Evolutionary conservation across 805 yeast species (phyloP), one percentile per base, ranked within the genome.

Genomic region (Saccharomycopsis malanga): DNA sequence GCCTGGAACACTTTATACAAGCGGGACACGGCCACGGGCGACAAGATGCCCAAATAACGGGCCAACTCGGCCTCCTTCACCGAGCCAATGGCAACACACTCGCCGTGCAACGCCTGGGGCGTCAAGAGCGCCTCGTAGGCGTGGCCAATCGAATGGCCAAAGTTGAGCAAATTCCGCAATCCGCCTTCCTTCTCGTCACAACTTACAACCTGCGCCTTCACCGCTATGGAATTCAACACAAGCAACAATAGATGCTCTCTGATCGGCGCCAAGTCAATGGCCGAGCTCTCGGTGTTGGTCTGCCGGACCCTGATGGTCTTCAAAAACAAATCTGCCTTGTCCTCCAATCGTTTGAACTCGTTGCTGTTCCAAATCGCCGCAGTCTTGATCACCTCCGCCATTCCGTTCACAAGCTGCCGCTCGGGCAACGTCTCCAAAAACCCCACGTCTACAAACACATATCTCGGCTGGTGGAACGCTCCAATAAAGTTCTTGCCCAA

Each of bases 11-110:
- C 84, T 58, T 87, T 86, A 24, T 86, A 67, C 47, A 93, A 69
- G 59, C 98, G 77, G 2, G 97, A 89, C 21, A 93, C 98, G 2
- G 95, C 96, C 2, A 87, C 91, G 3, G 98, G 93, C 1, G 94
- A 77, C 54, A 93, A 69, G 45, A 87, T 76, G 21, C 97, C 97
- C 58, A 86, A 71, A 64, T 87, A 87, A 60, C 98, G 78, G n/a
- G 96, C 75, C 54, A 93, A 73, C 65, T 93, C 98, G 3, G 98
- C 98, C 65, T 93, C 98, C 58, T 81, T 76, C 29, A 93, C 81
- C 76, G 88, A 84, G 54, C 98, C 98, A 52, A 93, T 76, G n/a
- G 98, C 75, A n/a, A 93, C 98, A 74, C 98, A 93, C 67, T 93
- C 98, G 51, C 98, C 98, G 60, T 93, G 98, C 39, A 93, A 73